phyloP scores from a whole-genome alignment of 257 asterid genomes.

The Orobanche coerulescens region DNA sequence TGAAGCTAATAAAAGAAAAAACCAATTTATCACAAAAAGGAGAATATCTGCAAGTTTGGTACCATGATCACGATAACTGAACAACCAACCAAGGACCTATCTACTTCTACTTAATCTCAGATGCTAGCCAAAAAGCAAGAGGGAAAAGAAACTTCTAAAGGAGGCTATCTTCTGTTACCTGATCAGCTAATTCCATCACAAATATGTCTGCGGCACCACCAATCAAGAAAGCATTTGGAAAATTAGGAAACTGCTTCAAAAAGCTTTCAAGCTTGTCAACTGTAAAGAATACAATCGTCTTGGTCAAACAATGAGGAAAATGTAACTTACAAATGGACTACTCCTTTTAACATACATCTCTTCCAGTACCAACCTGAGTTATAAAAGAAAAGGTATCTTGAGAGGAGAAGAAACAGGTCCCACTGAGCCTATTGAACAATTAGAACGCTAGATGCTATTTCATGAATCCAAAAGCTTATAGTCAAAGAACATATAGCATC shows the following conservation, averaged over 20 bases:
- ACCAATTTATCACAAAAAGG: slow-evolving; percentile 18
- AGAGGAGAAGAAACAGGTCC: slow-evolving; percentile 72
- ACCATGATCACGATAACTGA: slow-evolving; percentile 32
- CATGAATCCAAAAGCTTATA: background rate
- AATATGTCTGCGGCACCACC: slow-evolving; percentile 75
- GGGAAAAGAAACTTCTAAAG: slow-evolving; percentile 20
- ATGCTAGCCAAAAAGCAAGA: background rate
- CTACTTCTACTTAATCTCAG: background rate
- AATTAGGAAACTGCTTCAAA: slow-evolving; percentile 73
- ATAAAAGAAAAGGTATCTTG: slow-evolving; percentile 72
- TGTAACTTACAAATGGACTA: slow-evolving; percentile 5
- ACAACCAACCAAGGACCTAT: slow-evolving; percentile 15
- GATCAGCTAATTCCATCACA: slow-evolving; percentile 85
- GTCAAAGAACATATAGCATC: background rate
- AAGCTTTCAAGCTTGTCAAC: slow-evolving; percentile 70
- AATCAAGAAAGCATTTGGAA: slow-evolving; percentile 79
- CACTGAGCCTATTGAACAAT: slow-evolving; percentile 59
- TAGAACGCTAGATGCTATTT: slow-evolving; percentile 8
- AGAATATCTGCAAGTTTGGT: background rate
- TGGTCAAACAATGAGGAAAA: slow-evolving; percentile 16
- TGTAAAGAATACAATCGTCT: slow-evolving; percentile 29
- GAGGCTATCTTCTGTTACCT: slow-evolving; percentile 36
- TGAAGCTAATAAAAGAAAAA: slow-evolving; percentile 54
- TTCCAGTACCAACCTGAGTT: slow-evolving; percentile 45
- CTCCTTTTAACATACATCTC: background rate